Conservation (phyloP, 129 eudicot species). For the Flaveria sonorensis region DNA sequence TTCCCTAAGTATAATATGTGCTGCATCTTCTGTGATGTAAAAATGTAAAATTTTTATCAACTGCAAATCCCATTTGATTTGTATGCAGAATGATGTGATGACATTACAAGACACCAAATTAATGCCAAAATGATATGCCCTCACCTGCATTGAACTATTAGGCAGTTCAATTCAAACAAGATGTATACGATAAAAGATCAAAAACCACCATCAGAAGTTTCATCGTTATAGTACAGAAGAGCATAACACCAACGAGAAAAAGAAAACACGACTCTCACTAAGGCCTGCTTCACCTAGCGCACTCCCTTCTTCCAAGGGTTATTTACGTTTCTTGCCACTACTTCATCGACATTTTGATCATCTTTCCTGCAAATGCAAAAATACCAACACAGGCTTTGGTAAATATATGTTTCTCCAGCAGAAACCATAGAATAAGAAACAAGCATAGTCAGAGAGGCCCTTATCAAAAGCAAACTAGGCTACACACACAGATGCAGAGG, state of each 20-base stretch:
- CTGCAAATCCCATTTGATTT: neutral
- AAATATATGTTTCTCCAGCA: neutral
- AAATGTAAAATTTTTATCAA: neutral
- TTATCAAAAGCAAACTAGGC: neutral
- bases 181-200: neutral
- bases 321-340: conserved; percentile 28
- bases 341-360: conserved; percentile 4
- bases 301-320: conserved; percentile 25
- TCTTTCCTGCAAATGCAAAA: conserved; percentile 29
- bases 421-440: conserved; percentile 5
- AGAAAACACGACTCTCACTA: neutral
- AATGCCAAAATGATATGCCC: neutral
- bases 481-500: neutral
- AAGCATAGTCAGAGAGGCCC: neutral
- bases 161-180: neutral
- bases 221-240: conserved; percentile 19
- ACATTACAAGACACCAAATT: neutral
- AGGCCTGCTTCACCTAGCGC: conserved; percentile 9
- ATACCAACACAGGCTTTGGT: neutral
- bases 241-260: neutral
- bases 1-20: too few relatives aligned
- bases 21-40: neutral
- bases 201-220: conserved; percentile 14
- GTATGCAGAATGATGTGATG: neutral
- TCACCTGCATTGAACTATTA: neutral